Percentiles rank a stretch among this genome's conserved stretches.
These are phyloP conservation scores for Gyromitra esculenta DNA, from an alignment of 2,329 filamentous ascomycete genomes.

Conservation along the genomic window DNA sequence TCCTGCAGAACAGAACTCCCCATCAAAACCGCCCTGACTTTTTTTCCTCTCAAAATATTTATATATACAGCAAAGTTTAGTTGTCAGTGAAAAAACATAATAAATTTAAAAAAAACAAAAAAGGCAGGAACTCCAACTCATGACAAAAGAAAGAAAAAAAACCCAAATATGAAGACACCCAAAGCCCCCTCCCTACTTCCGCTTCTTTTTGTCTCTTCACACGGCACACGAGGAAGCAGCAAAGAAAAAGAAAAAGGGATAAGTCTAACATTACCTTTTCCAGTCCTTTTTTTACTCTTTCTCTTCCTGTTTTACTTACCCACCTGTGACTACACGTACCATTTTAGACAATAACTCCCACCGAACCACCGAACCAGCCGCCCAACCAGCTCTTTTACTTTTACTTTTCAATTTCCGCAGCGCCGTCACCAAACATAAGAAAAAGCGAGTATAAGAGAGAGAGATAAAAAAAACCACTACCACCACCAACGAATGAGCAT, in stretches of 20 bases:
- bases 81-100: background rate
- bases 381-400: slow-evolving; percentile 4
- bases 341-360: slow-evolving; percentile 33
- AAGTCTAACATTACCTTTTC: slow-evolving; percentile 29
- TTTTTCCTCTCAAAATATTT: background rate
- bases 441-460: background rate
- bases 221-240: background rate
- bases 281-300: background rate
- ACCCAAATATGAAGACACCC: slow-evolving; percentile 20
- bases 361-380: background rate
- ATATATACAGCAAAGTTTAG: slow-evolving; percentile 10
- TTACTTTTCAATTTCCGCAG: slow-evolving; percentile 10
- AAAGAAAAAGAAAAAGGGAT: background rate
- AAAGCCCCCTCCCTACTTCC: background rate
- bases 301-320: background rate
- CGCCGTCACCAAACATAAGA: slow-evolving; percentile 18
- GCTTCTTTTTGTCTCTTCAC: background rate
- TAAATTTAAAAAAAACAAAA: slow-evolving; percentile 1
- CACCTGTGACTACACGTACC: slow-evolving; percentile 1
- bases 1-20: background rate
- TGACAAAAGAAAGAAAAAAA: slow-evolving; percentile 22
- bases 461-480: slow-evolving; percentile 1
- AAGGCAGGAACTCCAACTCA: slow-evolving; percentile 14
- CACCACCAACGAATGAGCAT: background rate
- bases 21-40: slow-evolving; percentile 4